These are phyloP conservation scores for Citrullus amarus DNA, from an alignment of 306 rosid species.

Conservation along the genomic window DNA sequence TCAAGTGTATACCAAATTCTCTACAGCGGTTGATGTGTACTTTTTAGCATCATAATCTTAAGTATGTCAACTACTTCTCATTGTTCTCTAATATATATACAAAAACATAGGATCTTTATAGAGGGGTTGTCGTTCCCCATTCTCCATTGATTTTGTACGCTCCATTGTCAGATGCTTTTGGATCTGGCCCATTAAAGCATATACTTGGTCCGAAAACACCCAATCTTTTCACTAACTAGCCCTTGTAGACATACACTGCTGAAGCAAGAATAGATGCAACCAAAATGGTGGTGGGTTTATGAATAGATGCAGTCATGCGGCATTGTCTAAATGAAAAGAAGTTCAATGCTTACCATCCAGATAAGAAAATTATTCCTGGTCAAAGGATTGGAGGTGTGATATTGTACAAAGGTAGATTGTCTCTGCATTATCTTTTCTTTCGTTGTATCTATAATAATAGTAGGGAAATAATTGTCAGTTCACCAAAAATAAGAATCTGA, in stretches of 20 bases:
- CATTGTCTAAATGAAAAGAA: neutral
- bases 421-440: slow-evolving; percentile 61
- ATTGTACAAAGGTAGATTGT: slow-evolving; percentile 74
- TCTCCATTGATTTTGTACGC: neutral
- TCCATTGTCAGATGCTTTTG: neutral
- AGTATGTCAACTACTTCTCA: neutral
- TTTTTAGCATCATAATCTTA: neutral
- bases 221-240: neutral
- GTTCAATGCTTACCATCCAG: slow-evolving; percentile 65
- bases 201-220: neutral
- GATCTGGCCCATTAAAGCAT: neutral
- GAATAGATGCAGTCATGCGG: neutral
- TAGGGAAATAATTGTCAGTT: slow-evolving; percentile 11
- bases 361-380: slow-evolving; percentile 35
- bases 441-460: slow-evolving; percentile 38
- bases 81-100: neutral
- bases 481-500: neutral
- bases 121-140: neutral
- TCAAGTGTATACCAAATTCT: neutral
- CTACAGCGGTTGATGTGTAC: neutral
- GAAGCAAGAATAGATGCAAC: neutral
- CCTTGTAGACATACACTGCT: neutral
- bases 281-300: neutral
- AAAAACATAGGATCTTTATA: neutral
- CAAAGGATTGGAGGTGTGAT: slow-evolving; percentile 51